Evolutionary conservation across 2,329 filamentous ascomycete species (phyloP).

Genomic region (Davidsoniella eucalypti): DNA sequence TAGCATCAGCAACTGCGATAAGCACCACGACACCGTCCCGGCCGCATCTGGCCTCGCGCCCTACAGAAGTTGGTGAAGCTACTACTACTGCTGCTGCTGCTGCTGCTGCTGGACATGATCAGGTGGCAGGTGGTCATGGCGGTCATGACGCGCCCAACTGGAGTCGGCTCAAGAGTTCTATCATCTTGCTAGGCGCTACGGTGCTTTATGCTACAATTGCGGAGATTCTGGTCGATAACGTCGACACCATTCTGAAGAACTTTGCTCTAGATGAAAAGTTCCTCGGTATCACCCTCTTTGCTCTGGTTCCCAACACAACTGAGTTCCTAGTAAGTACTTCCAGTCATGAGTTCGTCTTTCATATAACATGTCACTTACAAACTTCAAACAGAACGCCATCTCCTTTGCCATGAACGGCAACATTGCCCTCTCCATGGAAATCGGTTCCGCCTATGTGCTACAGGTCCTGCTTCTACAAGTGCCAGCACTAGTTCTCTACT

Average conservation of each 20-base stretch:
- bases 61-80: constrained; percentile 15
- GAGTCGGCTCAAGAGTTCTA: constrained; percentile 76
- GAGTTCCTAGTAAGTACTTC: constrained; percentile 65
- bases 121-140: constrained; percentile 32
- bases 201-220: constrained; percentile 91
- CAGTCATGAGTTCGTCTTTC: constrained; percentile 9
- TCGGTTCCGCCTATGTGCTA: constrained; percentile 88
- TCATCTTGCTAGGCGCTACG: constrained; percentile 79
- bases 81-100: constrained; percentile 14
- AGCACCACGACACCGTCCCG: background rate
- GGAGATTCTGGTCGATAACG: constrained; percentile 90
- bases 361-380: constrained; percentile 10
- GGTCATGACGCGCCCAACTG: constrained; percentile 98
- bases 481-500: constrained; percentile 82
- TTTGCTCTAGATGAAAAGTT: constrained; percentile 95
- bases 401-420: constrained; percentile 99
- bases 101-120: constrained; percentile 16
- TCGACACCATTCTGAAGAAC: constrained; percentile 85
- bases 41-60: constrained; percentile 1
- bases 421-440: constrained; percentile 97
- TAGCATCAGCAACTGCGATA: background rate
- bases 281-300: constrained; percentile 88
- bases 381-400: constrained; percentile 60
- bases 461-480: constrained; percentile 94
- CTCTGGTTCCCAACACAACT: constrained; percentile 92